phyloP scores from a whole-genome alignment of 2,329 filamentous ascomycete genomes.

The Celoporthe dispersa region DNA sequence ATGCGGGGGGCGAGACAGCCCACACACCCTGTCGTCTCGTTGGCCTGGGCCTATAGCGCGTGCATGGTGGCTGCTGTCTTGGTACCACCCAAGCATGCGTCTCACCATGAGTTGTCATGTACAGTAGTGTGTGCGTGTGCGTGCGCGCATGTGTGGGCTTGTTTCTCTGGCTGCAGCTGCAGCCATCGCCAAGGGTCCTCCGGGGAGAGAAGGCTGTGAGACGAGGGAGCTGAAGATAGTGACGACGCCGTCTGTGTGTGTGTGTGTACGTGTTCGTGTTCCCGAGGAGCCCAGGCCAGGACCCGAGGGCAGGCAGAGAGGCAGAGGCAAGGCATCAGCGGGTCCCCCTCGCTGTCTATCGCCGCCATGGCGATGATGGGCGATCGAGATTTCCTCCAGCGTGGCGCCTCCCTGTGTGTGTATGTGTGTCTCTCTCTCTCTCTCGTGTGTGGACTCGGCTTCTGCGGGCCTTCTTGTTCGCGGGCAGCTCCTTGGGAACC shows the following conservation, averaged over 20 bases:
- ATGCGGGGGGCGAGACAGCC: slow-evolving; percentile 9
- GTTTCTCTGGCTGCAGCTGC: too few species aligned
- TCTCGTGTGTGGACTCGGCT: not conserved
- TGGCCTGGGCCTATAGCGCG: not conserved
- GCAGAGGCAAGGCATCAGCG: not conserved
- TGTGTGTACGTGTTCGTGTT: not conserved
- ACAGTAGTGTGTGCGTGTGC: not conserved
- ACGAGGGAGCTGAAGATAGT: slow-evolving; percentile 12
- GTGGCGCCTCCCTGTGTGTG: not conserved
- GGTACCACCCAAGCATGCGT: not conserved
- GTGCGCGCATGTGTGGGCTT: not conserved
- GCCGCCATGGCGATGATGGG: slow-evolving; percentile 1
- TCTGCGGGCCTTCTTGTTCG: not conserved
- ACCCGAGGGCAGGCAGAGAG: not conserved
- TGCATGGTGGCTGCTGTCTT: not conserved
- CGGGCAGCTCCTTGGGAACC: not conserved
- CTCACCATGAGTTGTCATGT: not conserved
- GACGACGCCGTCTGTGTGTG: not conserved
- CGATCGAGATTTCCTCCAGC: not conserved
- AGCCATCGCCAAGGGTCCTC: too few species aligned
- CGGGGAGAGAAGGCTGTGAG: slow-evolving; percentile 6
- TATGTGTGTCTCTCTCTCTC: not conserved
- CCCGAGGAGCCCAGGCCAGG: not conserved
- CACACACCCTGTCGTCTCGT: not conserved
- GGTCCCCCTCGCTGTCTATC: not conserved